Evolutionary conservation across 176 grass and related monocot genomes (phyloP), one percentile per base, ranked within the genome.

Genomic region (Ampelocalamus luodianensis): DNA sequence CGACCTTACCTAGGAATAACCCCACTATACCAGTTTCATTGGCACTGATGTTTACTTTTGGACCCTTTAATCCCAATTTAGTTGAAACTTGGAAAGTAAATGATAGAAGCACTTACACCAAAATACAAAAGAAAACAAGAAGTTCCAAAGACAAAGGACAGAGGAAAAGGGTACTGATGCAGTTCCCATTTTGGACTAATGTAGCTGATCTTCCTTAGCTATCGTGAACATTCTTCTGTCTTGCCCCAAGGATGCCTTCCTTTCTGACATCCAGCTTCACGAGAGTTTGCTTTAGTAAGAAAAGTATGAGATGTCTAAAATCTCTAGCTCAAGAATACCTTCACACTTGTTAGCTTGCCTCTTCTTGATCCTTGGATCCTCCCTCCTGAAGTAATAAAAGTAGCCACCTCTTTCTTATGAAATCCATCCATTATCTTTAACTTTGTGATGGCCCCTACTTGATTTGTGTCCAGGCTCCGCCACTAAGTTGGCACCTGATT

Each of bases 271-370:
- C 38, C 15, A 68, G 15, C 61, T 54, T 70, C 48, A 54, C 20
- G 36, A 13, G 22, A 58, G 37, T 82, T 26, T 71, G 61, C 68
- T 48, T 72, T 72, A 14, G 18, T 72, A 3, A 22, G 27, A 58
- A 83, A 23, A 58, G 9, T 18, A 82, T 17, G 16, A 48, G 37
- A 60, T 55, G 65, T 46, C 39, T 77, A 15, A 40, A 61, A 4
- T 26, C 24, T 79, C 43, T 72, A 79, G 8, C 69, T 44, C 24
- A 71, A 10, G 17, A 17, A 70, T 55, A 45, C 54, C 27, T 50
- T 48, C 15, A 27, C 12, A 68, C 6, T n/a, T 88, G 6, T 43
- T 77, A 32, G 51, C 72, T 83, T 88, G 20, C 65, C 53, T 77
- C 32, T 15, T 69, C 58, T 16, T 81, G 34, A 81, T 49, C 56